These are phyloP conservation scores for Uncinocarpus reesii DNA, from an alignment of 2,329 filamentous ascomycete genomes.

Conservation along the genomic window DNA sequence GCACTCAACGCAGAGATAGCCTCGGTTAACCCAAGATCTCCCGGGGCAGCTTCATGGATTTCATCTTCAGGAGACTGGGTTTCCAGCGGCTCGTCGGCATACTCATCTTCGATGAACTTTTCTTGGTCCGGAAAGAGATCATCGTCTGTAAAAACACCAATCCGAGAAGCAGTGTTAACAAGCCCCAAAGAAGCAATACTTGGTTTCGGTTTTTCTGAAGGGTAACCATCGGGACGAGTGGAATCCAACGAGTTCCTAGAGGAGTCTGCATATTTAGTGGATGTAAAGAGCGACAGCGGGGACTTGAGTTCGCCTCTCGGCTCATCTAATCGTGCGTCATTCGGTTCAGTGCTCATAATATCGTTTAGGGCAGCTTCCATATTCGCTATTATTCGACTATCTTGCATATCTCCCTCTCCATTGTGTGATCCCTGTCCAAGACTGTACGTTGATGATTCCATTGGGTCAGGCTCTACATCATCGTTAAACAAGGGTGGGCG, in stretches of 20 bases:
- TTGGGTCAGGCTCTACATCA: constrained; percentile 59
- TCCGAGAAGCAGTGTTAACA: constrained; percentile 74
- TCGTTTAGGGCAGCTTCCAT: constrained; percentile 87
- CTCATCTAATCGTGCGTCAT: constrained; percentile 45
- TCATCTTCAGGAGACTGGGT: constrained; percentile 60
- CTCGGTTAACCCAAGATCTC: constrained; percentile 84
- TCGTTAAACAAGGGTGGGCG: constrained; percentile 64
- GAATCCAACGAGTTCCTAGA: constrained; percentile 53
- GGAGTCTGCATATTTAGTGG: constrained; percentile 49
- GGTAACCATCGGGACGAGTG: constrained; percentile 35
- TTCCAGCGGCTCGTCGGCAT: constrained; percentile 57
- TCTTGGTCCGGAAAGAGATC: constrained; percentile 77
- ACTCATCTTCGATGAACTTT: constrained; percentile 75
- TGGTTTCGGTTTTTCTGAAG: constrained; percentile 54
- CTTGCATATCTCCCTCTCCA: constrained; percentile 46
- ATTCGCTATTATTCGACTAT: constrained; percentile 75
- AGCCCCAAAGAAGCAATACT: constrained; percentile 86
- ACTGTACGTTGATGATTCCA: constrained; percentile 68
- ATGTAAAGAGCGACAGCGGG: constrained; percentile 42
- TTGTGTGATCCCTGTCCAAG: constrained; percentile 60
- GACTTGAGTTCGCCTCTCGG: constrained; percentile 26
- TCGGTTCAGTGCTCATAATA: constrained; percentile 76
- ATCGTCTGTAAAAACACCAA: constrained; percentile 87
- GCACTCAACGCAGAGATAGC: constrained; percentile 79
- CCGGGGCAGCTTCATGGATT: constrained; percentile 87